Conservation (phyloP, 148 eudicot species). For the Oxyria digyna region DNA sequence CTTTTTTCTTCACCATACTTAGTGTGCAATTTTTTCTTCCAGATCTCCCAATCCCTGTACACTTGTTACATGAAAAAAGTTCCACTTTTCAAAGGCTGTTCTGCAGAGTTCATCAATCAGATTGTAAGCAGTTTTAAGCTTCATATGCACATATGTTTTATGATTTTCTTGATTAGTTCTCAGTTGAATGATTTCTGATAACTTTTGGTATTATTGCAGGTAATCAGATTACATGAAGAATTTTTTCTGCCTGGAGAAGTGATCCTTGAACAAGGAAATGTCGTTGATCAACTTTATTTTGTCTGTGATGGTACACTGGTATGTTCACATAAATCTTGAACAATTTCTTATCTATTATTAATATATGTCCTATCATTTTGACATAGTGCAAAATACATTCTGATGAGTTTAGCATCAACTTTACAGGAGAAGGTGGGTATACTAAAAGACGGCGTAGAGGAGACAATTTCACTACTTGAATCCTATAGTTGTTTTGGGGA, state of each 20-base stretch:
- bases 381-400: neutral
- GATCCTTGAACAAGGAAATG: conserved; percentile 80
- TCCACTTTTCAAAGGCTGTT: conserved; percentile 73
- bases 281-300: conserved; percentile 89
- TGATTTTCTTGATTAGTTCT: neutral
- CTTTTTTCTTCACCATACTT: neutral
- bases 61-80: conserved; percentile 36
- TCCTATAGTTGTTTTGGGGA: conserved; percentile 65
- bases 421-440: conserved; percentile 71
- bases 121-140: conserved; percentile 41
- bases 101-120: conserved; percentile 75
- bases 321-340: conserved; percentile 10
- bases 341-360: too few relatives aligned
- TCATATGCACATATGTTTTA: neutral
- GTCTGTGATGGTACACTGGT: conserved; percentile 86
- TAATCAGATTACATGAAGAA: conserved; percentile 72
- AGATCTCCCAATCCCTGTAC: conserved; percentile 74
- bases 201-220: conserved; percentile 31
- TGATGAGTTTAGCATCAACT: neutral
- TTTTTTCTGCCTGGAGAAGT: conserved; percentile 97
- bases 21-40: conserved; percentile 15
- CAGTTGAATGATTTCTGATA: neutral
- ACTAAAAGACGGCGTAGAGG: conserved; percentile 45
- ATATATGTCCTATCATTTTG: too few relatives aligned
- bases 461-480: conserved; percentile 36